phyloP scores from a whole-genome alignment of 129 eudicot species.

The Flaveria robusta region DNA sequence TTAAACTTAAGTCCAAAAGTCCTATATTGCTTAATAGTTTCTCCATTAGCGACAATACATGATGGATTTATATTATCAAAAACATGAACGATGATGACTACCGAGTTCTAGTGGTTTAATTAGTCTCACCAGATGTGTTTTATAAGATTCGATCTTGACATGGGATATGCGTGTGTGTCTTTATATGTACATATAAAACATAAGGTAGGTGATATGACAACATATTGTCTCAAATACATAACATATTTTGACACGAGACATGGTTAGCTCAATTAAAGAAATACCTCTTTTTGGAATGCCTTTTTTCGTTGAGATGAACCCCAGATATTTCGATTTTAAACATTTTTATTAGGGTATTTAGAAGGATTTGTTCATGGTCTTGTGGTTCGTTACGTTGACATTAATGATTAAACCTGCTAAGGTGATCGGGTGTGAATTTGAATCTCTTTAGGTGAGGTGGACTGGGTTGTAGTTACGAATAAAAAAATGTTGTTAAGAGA shows the following conservation, averaged over 20 bases:
- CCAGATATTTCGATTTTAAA: no score
- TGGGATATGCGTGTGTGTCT: constrained; percentile 5
- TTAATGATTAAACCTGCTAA: no score
- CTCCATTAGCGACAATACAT: constrained; percentile 27
- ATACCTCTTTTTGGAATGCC: background rate
- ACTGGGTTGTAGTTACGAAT: no score
- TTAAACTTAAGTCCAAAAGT: constrained; percentile 3
- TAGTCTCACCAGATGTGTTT: background rate
- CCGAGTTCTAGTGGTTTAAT: background rate
- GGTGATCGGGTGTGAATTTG: no score
- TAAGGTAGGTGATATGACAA: background rate
- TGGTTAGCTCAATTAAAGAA: no score
- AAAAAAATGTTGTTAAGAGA: no score
- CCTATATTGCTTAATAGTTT: constrained; percentile 12
- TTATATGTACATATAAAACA: background rate
- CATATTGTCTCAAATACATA: background rate
- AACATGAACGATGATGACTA: constrained; percentile 8
- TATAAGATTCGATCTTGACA: constrained; percentile 1
- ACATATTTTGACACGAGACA: no score
- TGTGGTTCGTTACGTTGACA: no score
- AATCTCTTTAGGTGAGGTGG: no score
- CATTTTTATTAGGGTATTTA: no score
- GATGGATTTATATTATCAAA: constrained; percentile 12
- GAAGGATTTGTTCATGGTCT: no score
- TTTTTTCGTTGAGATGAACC: no score